Conservation (phyloP, 805 yeast species). For the Candida nemodendra region DNA sequence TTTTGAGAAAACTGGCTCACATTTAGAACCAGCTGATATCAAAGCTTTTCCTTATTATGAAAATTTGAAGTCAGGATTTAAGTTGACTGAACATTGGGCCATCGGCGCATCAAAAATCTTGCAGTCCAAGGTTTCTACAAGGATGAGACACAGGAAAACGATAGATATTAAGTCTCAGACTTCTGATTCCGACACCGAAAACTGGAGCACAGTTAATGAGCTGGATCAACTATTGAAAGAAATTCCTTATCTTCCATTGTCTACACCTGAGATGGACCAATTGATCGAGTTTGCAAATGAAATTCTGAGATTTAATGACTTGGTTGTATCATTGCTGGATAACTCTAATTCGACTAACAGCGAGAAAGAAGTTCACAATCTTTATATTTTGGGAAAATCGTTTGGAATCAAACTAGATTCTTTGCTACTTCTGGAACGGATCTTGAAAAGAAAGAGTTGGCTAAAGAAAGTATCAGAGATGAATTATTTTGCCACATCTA, state of each 20-base stretch:
- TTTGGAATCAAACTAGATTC: conserved; percentile 59
- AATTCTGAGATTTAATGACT: conserved; percentile 49
- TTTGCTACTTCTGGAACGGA: conserved; percentile 37
- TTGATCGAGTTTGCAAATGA: conserved; percentile 52
- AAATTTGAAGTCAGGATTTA: conserved; percentile 41
- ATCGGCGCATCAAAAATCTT: conserved; percentile 55
- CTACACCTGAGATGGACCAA: conserved; percentile 59
- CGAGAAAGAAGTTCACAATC: conserved; percentile 44
- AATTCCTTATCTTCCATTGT: conserved; percentile 50
- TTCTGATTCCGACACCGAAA: conserved; percentile 23
- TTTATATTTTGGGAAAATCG: conserved; percentile 57
- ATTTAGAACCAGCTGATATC: conserved; percentile 3
- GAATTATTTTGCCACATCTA: conserved; percentile 27
- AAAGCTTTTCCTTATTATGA: conserved; percentile 22
- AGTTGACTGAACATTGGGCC: conserved; percentile 48
- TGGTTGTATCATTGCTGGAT: conserved; percentile 40
- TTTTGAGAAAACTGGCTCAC: conserved; percentile 15
- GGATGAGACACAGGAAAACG: conserved; percentile 36
- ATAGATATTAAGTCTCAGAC: conserved; percentile 2
- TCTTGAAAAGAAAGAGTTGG: conserved; percentile 42
- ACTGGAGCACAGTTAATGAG: conserved; percentile 27
- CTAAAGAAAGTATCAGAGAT: conserved; percentile 24
- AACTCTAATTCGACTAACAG: conserved; percentile 26
- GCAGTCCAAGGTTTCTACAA: conserved; percentile 49
- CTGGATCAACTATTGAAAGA: conserved; percentile 41